These are phyloP conservation scores for Erodium moschatum DNA, from an alignment of 441 rosid genomes.

Conservation along the genomic window DNA sequence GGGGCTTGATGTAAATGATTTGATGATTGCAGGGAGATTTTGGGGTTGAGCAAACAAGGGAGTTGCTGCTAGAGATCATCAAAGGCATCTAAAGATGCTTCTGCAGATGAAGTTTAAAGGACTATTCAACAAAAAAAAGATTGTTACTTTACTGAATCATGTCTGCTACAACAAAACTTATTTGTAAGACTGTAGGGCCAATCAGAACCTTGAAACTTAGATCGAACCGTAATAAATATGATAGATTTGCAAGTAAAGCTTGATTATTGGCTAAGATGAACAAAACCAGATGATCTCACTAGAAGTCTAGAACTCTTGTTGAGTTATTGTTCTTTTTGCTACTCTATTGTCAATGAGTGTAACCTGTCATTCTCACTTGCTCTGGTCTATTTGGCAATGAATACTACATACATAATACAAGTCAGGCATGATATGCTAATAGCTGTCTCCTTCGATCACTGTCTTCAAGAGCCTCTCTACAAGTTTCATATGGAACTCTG, in stretches of 20 bases:
- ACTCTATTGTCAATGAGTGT: too few relatives aligned
- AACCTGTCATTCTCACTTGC: constrained; percentile 1
- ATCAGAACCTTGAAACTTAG: too few relatives aligned
- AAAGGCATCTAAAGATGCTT: constrained; percentile 23
- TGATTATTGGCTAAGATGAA: not conserved
- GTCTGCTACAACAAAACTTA: not conserved
- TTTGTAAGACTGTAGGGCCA: not conserved
- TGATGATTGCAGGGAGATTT: constrained; percentile 35
- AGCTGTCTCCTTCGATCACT: too few relatives aligned
- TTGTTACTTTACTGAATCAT: not conserved
- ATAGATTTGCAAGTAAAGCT: not conserved
- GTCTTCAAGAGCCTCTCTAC: not conserved
- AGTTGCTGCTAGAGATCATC: constrained; percentile 44
- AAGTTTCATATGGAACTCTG: not conserved
- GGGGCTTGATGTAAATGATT: not conserved
- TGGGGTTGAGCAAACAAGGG: constrained; percentile 30
- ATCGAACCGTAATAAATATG: not conserved
- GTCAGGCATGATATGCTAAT: too few relatives aligned
- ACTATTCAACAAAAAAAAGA: too few relatives aligned
- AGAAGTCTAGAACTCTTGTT: not conserved
- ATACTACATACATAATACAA: too few relatives aligned
- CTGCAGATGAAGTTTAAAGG: not conserved
- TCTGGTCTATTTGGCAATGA: not conserved
- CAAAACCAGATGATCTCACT: not conserved
- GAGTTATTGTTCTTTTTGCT: not conserved